Percentiles rank a stretch among this genome's conserved stretches.
These are phyloP conservation scores for Fremontodendron californicum DNA, from an alignment of 345 rosid genomes.

Conservation along the genomic window DNA sequence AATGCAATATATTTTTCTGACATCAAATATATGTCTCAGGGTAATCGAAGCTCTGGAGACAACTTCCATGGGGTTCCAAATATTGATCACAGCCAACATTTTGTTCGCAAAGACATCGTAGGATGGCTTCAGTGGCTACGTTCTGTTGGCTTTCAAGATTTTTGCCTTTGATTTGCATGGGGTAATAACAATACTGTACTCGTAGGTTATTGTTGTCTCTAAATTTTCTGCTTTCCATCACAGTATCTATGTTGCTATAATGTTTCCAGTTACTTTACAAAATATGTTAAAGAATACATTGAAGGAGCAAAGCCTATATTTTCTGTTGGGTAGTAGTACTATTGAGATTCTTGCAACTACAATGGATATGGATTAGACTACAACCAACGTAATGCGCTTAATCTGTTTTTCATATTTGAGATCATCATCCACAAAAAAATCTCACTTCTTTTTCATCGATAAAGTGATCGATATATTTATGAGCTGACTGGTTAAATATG, in stretches of 20 bases:
- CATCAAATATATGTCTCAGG: constrained; percentile 37
- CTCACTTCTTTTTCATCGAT: neutral
- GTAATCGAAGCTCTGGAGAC: constrained; percentile 83
- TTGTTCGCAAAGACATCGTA: constrained; percentile 80
- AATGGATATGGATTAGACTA: constrained; percentile 53
- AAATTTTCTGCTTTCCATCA: neutral
- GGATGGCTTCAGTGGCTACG: constrained; percentile 79
- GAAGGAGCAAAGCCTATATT: constrained; percentile 75
- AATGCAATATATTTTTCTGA: constrained; percentile 5
- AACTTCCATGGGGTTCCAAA: constrained; percentile 91
- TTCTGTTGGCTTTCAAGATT: constrained; percentile 73
- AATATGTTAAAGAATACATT: constrained; percentile 75
- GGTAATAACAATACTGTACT: constrained; percentile 37
- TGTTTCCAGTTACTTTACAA: constrained; percentile 58
- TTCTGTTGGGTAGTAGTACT: constrained; percentile 81
- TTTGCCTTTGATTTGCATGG: constrained; percentile 89
- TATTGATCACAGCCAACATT: constrained; percentile 78
- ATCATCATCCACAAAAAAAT: neutral
- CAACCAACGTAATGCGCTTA: constrained; percentile 57
- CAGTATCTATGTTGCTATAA: neutral
- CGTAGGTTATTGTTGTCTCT: neutral
- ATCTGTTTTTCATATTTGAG: neutral
- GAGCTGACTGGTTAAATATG: neutral
- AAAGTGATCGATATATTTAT: neutral
- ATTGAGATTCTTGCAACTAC: constrained; percentile 87